Evolutionary conservation across 306 rosid species (phyloP).

Genomic region (Vigna unguiculata): DNA sequence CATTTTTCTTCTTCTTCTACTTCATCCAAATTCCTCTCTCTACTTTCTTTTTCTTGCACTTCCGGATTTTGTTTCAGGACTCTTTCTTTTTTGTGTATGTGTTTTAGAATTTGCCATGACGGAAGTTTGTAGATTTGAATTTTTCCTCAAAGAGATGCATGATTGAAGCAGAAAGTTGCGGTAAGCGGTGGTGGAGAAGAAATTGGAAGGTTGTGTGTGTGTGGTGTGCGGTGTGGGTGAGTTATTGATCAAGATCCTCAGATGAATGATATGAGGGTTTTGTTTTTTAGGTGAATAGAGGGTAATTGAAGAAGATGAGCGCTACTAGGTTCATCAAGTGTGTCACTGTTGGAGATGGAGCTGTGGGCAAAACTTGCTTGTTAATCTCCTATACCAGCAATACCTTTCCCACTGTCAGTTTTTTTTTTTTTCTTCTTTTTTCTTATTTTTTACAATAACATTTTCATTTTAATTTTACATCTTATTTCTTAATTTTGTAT

Average conservation of each 20-base stretch:
- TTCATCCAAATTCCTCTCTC: neutral
- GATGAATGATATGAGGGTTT: conserved; percentile 91
- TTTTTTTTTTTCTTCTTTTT: too few species aligned
- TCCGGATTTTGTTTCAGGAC: neutral
- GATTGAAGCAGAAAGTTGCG: conserved; percentile 49
- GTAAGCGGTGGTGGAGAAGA: conserved; percentile 50
- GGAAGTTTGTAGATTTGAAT: conserved; percentile 40
- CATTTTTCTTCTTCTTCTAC: conserved; percentile 3
- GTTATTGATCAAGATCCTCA: conserved; percentile 66
- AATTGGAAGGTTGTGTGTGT: conserved; percentile 15
- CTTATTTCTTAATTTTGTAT: neutral
- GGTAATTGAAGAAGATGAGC: conserved; percentile 64
- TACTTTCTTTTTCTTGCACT: neutral
- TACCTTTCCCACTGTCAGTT: conserved; percentile 94
- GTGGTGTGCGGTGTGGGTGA: conserved; percentile 32
- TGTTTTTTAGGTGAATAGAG: conserved; percentile 35
- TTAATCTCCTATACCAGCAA: conserved; percentile 98
- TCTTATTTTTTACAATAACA: neutral
- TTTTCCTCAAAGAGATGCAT: conserved; percentile 54
- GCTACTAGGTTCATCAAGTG: conserved; percentile 99
- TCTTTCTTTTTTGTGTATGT: neutral
- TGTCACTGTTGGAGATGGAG: conserved; percentile 99
- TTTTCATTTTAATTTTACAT: too few species aligned
- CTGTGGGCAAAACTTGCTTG: conserved; percentile 99
- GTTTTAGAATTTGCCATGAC: neutral